phyloP scores from a whole-genome alignment of 176 grass and related monocot species.

The Dactylis glomerata region DNA sequence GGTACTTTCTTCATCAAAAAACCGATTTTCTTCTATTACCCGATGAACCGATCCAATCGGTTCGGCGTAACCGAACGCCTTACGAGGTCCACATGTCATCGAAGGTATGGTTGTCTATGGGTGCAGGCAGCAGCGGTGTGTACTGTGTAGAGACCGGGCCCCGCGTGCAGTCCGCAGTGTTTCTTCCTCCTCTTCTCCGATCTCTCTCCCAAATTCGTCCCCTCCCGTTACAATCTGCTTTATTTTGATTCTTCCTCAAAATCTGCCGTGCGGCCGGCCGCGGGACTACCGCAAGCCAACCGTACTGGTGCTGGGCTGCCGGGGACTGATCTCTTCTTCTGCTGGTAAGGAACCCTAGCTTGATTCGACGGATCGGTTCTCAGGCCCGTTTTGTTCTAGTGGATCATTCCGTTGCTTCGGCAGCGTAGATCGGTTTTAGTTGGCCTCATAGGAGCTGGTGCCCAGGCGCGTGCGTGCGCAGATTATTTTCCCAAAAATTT shows the following conservation, averaged over 20 bases:
- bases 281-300: background rate
- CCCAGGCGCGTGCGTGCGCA: background rate
- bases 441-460: background rate
- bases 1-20: too few relatives aligned
- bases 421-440: background rate
- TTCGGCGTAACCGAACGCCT: too few relatives aligned
- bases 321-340: background rate
- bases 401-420: background rate
- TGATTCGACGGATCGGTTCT: background rate
- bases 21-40: too few relatives aligned
- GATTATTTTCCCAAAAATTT: background rate
- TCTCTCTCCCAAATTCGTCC: background rate
- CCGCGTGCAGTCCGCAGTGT: background rate
- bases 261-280: background rate
- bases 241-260: background rate
- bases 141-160: too few relatives aligned
- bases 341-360: background rate
- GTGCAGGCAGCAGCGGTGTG: too few relatives aligned
- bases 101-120: too few relatives aligned
- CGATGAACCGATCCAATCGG: too few relatives aligned
- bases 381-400: background rate
- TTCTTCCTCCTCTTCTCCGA: background rate
- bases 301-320: background rate
- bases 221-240: background rate
- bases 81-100: too few relatives aligned